Evolutionary conservation across 176 grass and related monocot genomes (phyloP).

Genomic region (Echinochloa phyllopogon): DNA sequence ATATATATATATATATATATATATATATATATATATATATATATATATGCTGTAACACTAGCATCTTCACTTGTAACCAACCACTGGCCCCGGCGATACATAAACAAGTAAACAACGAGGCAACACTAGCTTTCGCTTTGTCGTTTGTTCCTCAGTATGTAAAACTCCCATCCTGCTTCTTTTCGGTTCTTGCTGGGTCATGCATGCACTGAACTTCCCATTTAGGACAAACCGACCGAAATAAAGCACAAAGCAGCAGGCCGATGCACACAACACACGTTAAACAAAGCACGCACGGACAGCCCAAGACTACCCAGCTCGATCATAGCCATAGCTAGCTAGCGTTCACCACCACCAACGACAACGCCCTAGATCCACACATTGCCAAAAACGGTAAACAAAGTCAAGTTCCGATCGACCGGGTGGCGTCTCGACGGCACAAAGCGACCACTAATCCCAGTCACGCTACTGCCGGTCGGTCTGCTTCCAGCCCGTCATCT

Average conservation of each 20-base stretch:
- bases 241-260: slow-evolving; percentile 59
- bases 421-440: background rate
- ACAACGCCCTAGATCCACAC: slow-evolving; percentile 22
- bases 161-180: background rate
- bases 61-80: background rate
- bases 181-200: slow-evolving; percentile 23
- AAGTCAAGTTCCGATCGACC: background rate
- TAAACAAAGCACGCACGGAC: slow-evolving; percentile 41
- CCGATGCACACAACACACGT: background rate
- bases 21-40: too few relatives aligned
- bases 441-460: slow-evolving; percentile 49
- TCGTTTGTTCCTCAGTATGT: background rate
- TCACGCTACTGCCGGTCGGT: slow-evolving; percentile 51
- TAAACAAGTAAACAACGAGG: background rate
- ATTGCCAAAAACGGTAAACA: slow-evolving; percentile 51
- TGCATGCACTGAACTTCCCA: slow-evolving; percentile 30
- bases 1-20: too few relatives aligned
- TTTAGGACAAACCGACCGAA: slow-evolving; percentile 57
- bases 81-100: background rate
- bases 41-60: background rate
- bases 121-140: background rate
- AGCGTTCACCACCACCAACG: slow-evolving; percentile 3
- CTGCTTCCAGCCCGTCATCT: slow-evolving; percentile 31
- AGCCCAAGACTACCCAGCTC: slow-evolving; percentile 11
- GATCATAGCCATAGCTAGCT: background rate